These are phyloP conservation scores for Rhizomucor miehei DNA, from an alignment of 371 early-diverging fungal species.

Conservation along the genomic window DNA sequence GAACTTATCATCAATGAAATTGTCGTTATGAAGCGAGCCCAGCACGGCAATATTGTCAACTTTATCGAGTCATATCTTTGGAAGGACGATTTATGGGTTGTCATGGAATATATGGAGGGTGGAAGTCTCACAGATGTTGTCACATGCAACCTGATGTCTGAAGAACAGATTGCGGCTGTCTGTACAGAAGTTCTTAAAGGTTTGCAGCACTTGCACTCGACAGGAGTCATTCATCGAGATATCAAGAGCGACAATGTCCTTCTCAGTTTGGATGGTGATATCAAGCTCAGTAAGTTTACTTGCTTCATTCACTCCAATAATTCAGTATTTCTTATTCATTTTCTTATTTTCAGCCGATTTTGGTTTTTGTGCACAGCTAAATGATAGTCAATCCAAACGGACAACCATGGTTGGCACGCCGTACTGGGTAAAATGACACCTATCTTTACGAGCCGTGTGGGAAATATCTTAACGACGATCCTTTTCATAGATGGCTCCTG, in stretches of 20 bases:
- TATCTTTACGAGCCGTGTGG: neutral
- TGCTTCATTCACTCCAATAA: neutral
- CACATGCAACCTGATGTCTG: conserved; percentile 92
- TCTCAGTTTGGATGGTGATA: conserved; percentile 80
- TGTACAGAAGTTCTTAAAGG: conserved; percentile 89
- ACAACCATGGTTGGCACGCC: conserved; percentile 94
- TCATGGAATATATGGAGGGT: conserved; percentile 98
- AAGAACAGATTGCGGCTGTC: conserved; percentile 94
- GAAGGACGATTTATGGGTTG: conserved; percentile 89
- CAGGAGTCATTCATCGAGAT: conserved; percentile 96
- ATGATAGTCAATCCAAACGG: conserved; percentile 65
- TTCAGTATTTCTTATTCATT: neutral
- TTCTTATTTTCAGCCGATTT: conserved; percentile 71
- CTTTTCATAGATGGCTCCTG: conserved; percentile 83
- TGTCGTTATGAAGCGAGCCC: conserved; percentile 86
- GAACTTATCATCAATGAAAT: conserved; percentile 97
- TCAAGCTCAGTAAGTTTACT: conserved; percentile 78
- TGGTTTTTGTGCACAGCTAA: conserved; percentile 92
- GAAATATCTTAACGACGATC: neutral
- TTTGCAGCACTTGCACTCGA: conserved; percentile 87
- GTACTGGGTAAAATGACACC: conserved; percentile 59
- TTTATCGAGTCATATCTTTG: conserved; percentile 90
- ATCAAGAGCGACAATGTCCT: conserved; percentile 97
- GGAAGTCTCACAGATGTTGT: conserved; percentile 92
- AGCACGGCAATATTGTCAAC: conserved; percentile 95